A percentile compares a stretch with the other conserved stretches of the same genome.
phyloP scores from a whole-genome alignment of 1,284 basidiomycete species.

The Exobasidium cylindrosporum region DNA sequence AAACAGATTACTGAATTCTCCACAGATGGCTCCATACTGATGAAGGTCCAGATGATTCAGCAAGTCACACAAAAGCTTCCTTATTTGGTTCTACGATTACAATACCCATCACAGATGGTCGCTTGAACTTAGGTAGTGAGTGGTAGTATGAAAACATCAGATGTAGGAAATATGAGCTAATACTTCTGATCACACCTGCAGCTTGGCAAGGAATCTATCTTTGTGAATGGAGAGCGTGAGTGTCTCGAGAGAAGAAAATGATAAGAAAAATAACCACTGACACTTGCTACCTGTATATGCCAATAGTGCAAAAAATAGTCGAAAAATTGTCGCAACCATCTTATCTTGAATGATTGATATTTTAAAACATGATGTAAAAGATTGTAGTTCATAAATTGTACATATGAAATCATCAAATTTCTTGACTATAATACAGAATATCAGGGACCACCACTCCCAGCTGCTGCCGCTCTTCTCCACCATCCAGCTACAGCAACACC shows the following conservation, averaged over 20 bases:
- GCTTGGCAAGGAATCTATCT: conserved; percentile 63
- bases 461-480: conserved; percentile 14
- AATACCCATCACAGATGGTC: conserved; percentile 78
- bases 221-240: conserved; percentile 65
- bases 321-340: conserved; percentile 76
- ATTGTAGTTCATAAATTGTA: too few species aligned
- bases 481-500: conserved; percentile 18
- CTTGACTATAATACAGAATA: too few species aligned
- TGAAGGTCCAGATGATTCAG: conserved; percentile 62
- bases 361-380: too few species aligned
- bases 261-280: too few species aligned
- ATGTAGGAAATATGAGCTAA: too few species aligned
- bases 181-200: too few species aligned
- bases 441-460: neutral
- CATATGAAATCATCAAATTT: too few species aligned
- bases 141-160: too few species aligned
- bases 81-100: conserved; percentile 77
- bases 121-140: conserved; percentile 67
- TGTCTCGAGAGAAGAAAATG: too few species aligned
- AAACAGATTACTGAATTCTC: too few species aligned
- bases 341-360: conserved; percentile 59
- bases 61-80: conserved; percentile 84
- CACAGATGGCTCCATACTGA: conserved; percentile 74
- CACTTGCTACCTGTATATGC: too few species aligned
- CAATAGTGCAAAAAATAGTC: conserved; percentile 58